Percentiles rank a stretch among this genome's conserved stretches.
phyloP scores from a whole-genome alignment of 345 rosid genomes.

The Eucalyptus pumila region DNA sequence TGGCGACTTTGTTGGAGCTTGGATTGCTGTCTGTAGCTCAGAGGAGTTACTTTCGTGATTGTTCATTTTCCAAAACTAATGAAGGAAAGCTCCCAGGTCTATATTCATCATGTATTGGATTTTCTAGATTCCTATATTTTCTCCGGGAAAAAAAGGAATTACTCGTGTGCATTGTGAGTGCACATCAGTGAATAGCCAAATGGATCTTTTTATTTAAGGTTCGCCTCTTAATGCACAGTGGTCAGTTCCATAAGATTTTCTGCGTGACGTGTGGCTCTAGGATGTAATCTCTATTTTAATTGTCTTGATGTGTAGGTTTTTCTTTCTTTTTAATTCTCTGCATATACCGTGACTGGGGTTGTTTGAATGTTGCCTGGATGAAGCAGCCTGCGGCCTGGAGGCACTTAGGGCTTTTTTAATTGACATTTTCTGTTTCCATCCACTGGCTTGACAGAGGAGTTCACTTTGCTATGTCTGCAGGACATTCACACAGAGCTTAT shows the following conservation, averaged over 20 bases:
- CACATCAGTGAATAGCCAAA: not conserved
- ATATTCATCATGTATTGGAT: not conserved
- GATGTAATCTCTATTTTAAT: not conserved
- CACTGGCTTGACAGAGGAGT: not conserved
- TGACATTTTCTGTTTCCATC: not conserved
- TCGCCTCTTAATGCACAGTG: not conserved
- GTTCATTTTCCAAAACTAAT: not conserved
- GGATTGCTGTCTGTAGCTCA: not conserved
- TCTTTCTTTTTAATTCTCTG: not conserved
- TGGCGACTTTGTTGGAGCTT: not conserved
- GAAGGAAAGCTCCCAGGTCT: not conserved
- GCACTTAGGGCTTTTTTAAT: not conserved
- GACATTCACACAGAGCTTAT: conserved; percentile 95
- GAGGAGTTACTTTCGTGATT: not conserved
- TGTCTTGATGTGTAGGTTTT: not conserved
- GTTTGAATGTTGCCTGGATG: not conserved
- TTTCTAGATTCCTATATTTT: not conserved
- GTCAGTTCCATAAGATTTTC: not conserved
- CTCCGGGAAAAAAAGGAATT: not conserved
- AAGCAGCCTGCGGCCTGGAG: not conserved
- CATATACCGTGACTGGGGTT: not conserved
- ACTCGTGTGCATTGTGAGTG: not conserved
- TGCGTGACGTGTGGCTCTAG: not conserved
- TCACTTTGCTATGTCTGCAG: conserved; percentile 21
- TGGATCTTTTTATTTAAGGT: not conserved